Evolutionary conservation across 169 alveolate genomes (phyloP).

Genomic region (Theileria parva): DNA sequence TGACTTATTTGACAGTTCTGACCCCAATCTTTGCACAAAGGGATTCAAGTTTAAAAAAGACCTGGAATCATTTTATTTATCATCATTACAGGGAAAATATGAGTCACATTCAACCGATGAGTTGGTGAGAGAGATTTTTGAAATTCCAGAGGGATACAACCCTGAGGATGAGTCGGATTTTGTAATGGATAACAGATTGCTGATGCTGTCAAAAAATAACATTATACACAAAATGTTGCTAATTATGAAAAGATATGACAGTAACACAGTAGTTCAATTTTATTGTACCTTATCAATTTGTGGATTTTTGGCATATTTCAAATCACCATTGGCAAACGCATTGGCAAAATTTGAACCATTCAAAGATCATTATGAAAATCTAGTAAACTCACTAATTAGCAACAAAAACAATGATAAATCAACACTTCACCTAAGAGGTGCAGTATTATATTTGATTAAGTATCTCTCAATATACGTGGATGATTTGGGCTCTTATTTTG

Average conservation of each 20-base stretch:
- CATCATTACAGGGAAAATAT: slow-evolving; percentile 8
- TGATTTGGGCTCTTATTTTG: neutral
- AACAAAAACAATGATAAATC: neutral
- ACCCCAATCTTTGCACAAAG: neutral
- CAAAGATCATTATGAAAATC: neutral
- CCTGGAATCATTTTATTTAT: slow-evolving; percentile 10
- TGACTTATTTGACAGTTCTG: neutral
- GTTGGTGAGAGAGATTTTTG: slow-evolving; percentile 16
- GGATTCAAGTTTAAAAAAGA: neutral
- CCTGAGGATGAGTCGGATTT: slow-evolving; percentile 2
- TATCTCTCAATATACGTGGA: slow-evolving; percentile 6
- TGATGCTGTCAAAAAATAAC: slow-evolving; percentile 19
- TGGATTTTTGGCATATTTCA: slow-evolving; percentile 44
- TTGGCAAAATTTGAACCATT: slow-evolving; percentile 9
- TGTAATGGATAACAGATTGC: slow-evolving; percentile 17
- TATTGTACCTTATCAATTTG: slow-evolving; percentile 25
- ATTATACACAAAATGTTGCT: slow-evolving; percentile 13
- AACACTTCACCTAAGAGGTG: slow-evolving; percentile 4
- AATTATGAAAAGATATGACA: slow-evolving; percentile 20
- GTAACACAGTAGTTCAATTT: slow-evolving; percentile 1
- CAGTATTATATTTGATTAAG: slow-evolving; percentile 10
- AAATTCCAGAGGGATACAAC: neutral
- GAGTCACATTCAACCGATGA: neutral
- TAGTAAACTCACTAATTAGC: neutral
- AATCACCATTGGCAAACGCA: slow-evolving; percentile 27